Conservation (phyloP, 495 filamentous ascomycete species). For the Hyaloscypha variabilis region DNA sequence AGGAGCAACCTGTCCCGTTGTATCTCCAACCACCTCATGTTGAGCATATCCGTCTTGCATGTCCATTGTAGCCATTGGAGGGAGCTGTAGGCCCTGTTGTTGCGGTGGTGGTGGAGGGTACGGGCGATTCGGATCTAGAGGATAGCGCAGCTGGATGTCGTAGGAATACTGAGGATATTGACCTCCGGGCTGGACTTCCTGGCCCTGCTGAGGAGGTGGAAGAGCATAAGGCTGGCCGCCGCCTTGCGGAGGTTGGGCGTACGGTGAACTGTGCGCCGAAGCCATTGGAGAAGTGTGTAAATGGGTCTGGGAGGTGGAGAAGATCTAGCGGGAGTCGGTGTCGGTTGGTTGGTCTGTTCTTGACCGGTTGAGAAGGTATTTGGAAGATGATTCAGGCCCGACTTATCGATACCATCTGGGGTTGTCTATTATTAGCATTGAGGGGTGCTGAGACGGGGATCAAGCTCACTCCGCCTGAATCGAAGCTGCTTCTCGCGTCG, state of each 20-base stretch:
- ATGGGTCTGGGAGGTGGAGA: neutral
- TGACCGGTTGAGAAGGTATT: neutral
- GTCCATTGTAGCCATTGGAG: slow-evolving; percentile 47
- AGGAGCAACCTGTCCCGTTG: slow-evolving; percentile 86
- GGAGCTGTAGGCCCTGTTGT: slow-evolving; percentile 67
- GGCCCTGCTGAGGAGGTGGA: slow-evolving; percentile 12
- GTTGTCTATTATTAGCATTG: slow-evolving; percentile 16
- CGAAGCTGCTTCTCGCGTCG: neutral
- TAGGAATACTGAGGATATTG: slow-evolving; percentile 25
- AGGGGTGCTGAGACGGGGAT: slow-evolving; percentile 1
- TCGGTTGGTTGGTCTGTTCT: neutral
- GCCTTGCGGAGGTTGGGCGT: slow-evolving; percentile 4
- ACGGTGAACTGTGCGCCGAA: slow-evolving; percentile 11
- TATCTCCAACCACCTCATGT: slow-evolving; percentile 64
- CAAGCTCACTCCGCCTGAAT: slow-evolving; percentile 21
- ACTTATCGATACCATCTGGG: slow-evolving; percentile 15
- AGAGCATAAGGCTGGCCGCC: slow-evolving; percentile 20
- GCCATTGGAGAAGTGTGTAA: slow-evolving; percentile 2
- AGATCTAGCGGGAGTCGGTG: neutral
- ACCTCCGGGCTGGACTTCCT: slow-evolving; percentile 21
- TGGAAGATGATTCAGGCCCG: slow-evolving; percentile 1
- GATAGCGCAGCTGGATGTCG: slow-evolving; percentile 29
- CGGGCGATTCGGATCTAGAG: slow-evolving; percentile 32
- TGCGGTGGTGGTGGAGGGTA: slow-evolving; percentile 73
- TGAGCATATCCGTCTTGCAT: slow-evolving; percentile 46